Evolutionary conservation across 495 filamentous ascomycete species (phyloP).

Genomic region (Baudoinia panamericana): DNA sequence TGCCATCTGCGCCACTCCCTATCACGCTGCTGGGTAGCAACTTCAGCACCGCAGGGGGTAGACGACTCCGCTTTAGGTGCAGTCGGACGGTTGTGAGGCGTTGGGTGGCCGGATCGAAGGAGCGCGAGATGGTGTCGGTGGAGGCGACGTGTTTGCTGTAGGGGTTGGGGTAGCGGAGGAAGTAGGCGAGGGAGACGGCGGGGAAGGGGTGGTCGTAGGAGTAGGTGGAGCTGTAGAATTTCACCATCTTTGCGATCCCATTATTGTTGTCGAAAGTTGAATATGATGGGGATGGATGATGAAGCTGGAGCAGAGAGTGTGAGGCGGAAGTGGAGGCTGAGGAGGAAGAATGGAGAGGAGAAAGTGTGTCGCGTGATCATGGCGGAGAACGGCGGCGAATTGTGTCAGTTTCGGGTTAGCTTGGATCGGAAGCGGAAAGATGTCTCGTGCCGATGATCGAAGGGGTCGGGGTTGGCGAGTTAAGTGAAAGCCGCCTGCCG

Average conservation of each 20-base stretch:
- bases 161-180: slow-evolving; percentile 96
- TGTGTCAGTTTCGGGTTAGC: no score
- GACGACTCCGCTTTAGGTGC: slow-evolving; percentile 83
- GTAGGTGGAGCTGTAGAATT: slow-evolving; percentile 78
- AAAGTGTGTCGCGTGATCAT: no score
- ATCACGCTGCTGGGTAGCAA: slow-evolving; percentile 67
- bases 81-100: slow-evolving; percentile 78
- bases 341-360: no score
- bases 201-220: slow-evolving; percentile 87
- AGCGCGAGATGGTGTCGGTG: slow-evolving; percentile 83
- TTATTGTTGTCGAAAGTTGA: slow-evolving; percentile 2
- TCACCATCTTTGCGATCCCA: slow-evolving; percentile 45
- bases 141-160: slow-evolving; percentile 91
- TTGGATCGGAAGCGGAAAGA: no score
- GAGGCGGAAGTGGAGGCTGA: no score
- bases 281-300: no score
- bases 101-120: slow-evolving; percentile 65
- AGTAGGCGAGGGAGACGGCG: slow-evolving; percentile 91
- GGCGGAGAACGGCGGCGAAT: no score
- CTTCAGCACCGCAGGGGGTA: slow-evolving; percentile 72
- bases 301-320: no score
- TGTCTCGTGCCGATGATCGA: no score
- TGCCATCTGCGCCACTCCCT: slow-evolving; percentile 44
- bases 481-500: no score
- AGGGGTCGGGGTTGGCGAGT: no score